Evolutionary conservation across 345 rosid species (phyloP), one percentile per base, ranked within the genome.

Genomic region (Hibiscus syriacus): DNA sequence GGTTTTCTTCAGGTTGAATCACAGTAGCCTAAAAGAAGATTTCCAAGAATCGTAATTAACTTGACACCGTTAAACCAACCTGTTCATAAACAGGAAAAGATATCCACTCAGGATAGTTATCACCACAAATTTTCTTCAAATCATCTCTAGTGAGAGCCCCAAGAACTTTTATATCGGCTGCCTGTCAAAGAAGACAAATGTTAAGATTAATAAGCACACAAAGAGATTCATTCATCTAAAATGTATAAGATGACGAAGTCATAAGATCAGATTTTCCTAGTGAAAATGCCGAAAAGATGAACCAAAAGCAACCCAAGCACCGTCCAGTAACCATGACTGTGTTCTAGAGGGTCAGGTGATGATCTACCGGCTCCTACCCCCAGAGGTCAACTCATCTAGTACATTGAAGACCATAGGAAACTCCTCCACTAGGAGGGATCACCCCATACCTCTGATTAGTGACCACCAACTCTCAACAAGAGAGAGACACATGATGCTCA

Each of bases 81-180:
- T 95, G 99, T 75, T 95, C 99, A 81, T 77, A 95, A 13, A 76
- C 98, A 23, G 99, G 98, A 72, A 95, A 95, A 1, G 99, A 95
- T 74, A 95, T 92, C 99, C 99, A 91, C 30, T 84, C 90, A 41
- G 99, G 99, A 75, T 84, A 89, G 73, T 92, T 92, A 72, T 92
- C 99, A 45, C 99, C 98, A 36, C 98, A 95, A 27, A 95, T 82
- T 82, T 91, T 94, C 88, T 78, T 91, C 80, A 94, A 77, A 79
- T 94, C 99, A 25, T 94, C 99, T 83, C 98, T 82, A 66, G 74
- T 86, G 45, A 89, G 96, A 25, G 96, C 70, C 67, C 96, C 96
- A 54, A 95, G 96, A 66, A 95, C 77, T 78, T 92, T 95, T 71
- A 90, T 80, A 83, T 92, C 99, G 66, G 82, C 97, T 57, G 99